phyloP scores from a whole-genome alignment of 768 basidiomycete species.

The Terana coerulea region DNA sequence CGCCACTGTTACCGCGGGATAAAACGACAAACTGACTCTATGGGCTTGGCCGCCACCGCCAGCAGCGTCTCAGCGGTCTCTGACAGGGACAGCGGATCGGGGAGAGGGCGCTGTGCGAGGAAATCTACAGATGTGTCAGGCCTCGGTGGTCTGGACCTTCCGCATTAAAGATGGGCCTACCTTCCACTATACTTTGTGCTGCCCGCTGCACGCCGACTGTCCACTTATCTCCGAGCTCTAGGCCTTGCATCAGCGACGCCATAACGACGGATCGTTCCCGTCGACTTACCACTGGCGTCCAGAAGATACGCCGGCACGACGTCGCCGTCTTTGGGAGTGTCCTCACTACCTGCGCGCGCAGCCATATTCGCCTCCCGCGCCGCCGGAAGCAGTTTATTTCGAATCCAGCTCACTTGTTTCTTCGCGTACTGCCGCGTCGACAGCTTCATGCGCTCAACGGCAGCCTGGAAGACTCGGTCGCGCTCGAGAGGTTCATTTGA shows the following conservation, averaged over 20 bases:
- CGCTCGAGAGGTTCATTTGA: conserved; percentile 31
- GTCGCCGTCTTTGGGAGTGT: conserved; percentile 13
- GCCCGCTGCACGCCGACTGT: conserved; percentile 45
- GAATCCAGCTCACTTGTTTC: conserved; percentile 88
- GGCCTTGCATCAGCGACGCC: background rate
- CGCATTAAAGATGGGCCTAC: conserved; percentile 31
- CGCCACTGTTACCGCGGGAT: too few relatives aligned
- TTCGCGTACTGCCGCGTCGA: conserved; percentile 91
- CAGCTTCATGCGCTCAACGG: conserved; percentile 76
- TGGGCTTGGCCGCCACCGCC: conserved; percentile 37
- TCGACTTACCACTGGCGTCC: conserved; percentile 61
- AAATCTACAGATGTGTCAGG: conserved; percentile 43
- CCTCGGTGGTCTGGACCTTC: background rate
- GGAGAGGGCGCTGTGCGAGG: conserved; percentile 43
- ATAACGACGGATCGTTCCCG: background rate
- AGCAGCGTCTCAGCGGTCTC: conserved; percentile 51
- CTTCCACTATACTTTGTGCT: conserved; percentile 46
- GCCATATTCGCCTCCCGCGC: conserved; percentile 43
- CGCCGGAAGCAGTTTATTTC: conserved; percentile 82
- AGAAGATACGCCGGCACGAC: conserved; percentile 51
- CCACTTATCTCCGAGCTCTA: conserved; percentile 60
- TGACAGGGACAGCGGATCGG: conserved; percentile 56
- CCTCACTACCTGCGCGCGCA: background rate
- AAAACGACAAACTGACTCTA: conserved; percentile 43
- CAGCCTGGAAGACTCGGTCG: conserved; percentile 42